phyloP scores from a whole-genome alignment of 2,329 filamentous ascomycete species.

The Fusarium equiseti region DNA sequence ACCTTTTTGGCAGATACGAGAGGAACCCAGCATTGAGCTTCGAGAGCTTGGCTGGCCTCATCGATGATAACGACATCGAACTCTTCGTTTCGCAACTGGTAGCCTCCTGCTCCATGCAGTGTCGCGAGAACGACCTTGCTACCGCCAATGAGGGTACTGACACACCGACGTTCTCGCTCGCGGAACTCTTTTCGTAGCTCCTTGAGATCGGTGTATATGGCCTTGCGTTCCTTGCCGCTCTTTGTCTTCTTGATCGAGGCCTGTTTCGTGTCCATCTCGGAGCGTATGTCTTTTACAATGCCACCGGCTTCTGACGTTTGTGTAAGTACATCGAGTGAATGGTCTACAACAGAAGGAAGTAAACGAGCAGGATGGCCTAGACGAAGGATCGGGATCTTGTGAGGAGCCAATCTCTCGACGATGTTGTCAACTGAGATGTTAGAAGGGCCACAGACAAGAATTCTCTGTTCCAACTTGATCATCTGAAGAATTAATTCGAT shows the following conservation, averaged over 20 bases:
- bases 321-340: slow-evolving; percentile 92
- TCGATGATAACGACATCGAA: slow-evolving; percentile 98
- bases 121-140: slow-evolving; percentile 94
- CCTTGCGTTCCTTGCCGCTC: slow-evolving; percentile 80
- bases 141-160: slow-evolving; percentile 77
- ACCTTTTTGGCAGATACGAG: slow-evolving; percentile 84
- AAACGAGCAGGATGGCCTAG: slow-evolving; percentile 93
- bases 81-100: slow-evolving; percentile 79
- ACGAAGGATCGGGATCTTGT: slow-evolving; percentile 87
- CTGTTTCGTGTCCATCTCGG: slow-evolving; percentile 94
- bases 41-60: slow-evolving; percentile 93
- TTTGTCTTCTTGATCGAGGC: slow-evolving; percentile 88
- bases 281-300: slow-evolving; percentile 89
- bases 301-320: slow-evolving; percentile 89
- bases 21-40: slow-evolving; percentile 97
- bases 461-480: slow-evolving; percentile 75
- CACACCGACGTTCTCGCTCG: slow-evolving; percentile 84
- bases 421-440: slow-evolving; percentile 99
- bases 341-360: slow-evolving; percentile 86
- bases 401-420: slow-evolving; percentile 87
- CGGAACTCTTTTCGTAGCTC: slow-evolving; percentile 90
- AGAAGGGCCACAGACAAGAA: slow-evolving; percentile 95
- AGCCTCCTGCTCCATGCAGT: slow-evolving; percentile 89
- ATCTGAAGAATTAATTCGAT: slow-evolving; percentile 97
- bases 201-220: slow-evolving; percentile 87